Evolutionary conservation across 2,329 filamentous ascomycete species (phyloP).

Genomic region (Daldinia sp.): DNA sequence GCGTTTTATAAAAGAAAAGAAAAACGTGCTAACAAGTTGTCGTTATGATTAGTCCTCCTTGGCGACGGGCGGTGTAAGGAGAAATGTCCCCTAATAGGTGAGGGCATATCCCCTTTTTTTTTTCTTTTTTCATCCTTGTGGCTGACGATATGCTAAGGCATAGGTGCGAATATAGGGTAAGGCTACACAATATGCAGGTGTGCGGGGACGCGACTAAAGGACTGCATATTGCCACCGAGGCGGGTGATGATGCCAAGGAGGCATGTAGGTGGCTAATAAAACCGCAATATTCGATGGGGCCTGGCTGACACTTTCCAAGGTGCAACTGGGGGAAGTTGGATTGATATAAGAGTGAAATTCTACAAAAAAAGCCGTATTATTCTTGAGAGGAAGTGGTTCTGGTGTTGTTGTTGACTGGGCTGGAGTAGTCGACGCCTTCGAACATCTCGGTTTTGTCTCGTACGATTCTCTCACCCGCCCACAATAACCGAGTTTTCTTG

Average conservation of each 20-base stretch:
- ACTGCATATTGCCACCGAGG: constrained; percentile 29
- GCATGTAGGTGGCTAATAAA: constrained; percentile 19
- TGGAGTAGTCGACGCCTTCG: constrained; percentile 22
- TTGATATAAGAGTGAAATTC: constrained; percentile 3
- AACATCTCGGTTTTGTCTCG: constrained; percentile 22
- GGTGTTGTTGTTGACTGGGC: constrained; percentile 7
- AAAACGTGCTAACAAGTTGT: background rate
- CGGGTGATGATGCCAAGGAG: constrained; percentile 27
- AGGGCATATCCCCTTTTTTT: background rate
- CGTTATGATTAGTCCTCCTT: background rate
- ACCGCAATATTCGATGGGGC: constrained; percentile 18
- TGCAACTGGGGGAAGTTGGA: constrained; percentile 2
- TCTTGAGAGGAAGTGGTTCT: background rate
- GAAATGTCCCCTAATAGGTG: background rate
- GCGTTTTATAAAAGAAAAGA: background rate
- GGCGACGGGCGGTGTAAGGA: background rate
- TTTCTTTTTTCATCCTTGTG: background rate
- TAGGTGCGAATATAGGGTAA: background rate
- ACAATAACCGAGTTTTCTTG: constrained; percentile 26
- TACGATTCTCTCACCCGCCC: constrained; percentile 32
- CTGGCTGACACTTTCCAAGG: constrained; percentile 16
- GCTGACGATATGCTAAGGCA: background rate
- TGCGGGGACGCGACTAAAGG: constrained; percentile 8
- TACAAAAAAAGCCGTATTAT: constrained; percentile 8
- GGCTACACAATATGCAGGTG: background rate